Base-by-base conservation (phyloP, 352 stramenopile species). In the Pythium plurisporium region DNA sequence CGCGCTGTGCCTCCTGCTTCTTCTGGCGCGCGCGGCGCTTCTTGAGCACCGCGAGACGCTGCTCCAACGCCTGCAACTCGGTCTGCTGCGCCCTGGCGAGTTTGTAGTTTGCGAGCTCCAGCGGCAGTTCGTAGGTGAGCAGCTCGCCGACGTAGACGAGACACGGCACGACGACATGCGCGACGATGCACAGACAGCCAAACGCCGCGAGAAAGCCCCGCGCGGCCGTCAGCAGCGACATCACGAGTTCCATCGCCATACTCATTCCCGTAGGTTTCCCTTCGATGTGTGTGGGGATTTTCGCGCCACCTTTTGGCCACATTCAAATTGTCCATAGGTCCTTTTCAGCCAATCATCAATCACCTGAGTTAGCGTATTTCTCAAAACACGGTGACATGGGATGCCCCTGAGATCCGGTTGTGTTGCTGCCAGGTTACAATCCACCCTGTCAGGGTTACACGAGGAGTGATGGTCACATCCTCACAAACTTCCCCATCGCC, bases 171-270 rank as follows among this genome's bases (percentile, higher is more conserved):
- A 69, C 36, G 4, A 45, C 61, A 15, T 64, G 22, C 11, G 48
- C 17, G 15, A 60, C 34, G 14, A 69, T 46, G 30, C 49, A 63
- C 3, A 69, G 15, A 27, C 20, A 49, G 2, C 61, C 61, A 29
- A 64, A 60, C 22, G 42, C 40, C n/a, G 61, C 61, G 29, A 64
- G 45, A 29, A 69, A 19, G 27, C 53, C 61, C 12, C 61, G 54
- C 29, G 43, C 48, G 29, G 52, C 33, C 23, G 55, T 56, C 15
- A 63, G 20, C 22, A 69, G 47, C 55, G 61, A 55, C 55, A 48
- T 31, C 42, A 27, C 40, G 14, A 64, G 40, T 6, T 61, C 54
- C 10, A 20, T n/a, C 1, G 52, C n/a, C 61, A 29, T 26, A 15
- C 30, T 53, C 50, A 66, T 23, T 34, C 15, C 43, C 38, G 23